A percentile compares a stretch with the other conserved stretches of the same genome.
phyloP scores from a whole-genome alignment of 1,139 yeast species.

The Geotrichum europaeum region DNA sequence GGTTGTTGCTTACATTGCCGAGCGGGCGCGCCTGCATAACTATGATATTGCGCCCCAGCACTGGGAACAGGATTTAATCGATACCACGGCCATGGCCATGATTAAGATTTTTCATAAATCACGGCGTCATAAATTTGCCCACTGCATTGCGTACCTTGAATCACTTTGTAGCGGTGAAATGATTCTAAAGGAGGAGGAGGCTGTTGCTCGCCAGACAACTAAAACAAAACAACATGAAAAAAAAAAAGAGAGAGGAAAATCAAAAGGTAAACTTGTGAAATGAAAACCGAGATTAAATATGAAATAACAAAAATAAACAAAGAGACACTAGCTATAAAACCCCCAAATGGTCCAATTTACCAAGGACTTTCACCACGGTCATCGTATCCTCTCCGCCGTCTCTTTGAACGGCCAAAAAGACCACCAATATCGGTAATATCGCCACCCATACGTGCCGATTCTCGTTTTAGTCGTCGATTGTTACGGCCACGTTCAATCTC shows the following conservation, averaged over 20 bases:
- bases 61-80: constrained; percentile 3
- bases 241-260: neutral
- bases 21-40: neutral
- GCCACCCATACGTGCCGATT: constrained; percentile 47
- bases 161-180: neutral
- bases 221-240: neutral
- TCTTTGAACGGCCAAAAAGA: constrained; percentile 30
- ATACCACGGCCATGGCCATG: constrained; percentile 2
- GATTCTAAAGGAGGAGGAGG: neutral
- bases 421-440: constrained; percentile 33
- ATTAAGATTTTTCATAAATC: neutral
- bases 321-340: neutral
- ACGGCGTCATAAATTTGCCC: neutral
- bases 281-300: neutral
- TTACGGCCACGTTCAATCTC: constrained; percentile 94
- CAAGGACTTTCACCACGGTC: constrained; percentile 23
- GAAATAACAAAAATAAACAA: neutral
- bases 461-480: constrained; percentile 85
- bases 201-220: neutral
- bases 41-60: neutral
- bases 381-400: constrained; percentile 28
- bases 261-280: neutral
- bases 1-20: neutral
- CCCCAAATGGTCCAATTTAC: neutral
- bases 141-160: constrained; percentile 2